Evolutionary conservation across 2,329 filamentous ascomycete species (phyloP).

Genomic region (Aotearoamyces nothofagi): DNA sequence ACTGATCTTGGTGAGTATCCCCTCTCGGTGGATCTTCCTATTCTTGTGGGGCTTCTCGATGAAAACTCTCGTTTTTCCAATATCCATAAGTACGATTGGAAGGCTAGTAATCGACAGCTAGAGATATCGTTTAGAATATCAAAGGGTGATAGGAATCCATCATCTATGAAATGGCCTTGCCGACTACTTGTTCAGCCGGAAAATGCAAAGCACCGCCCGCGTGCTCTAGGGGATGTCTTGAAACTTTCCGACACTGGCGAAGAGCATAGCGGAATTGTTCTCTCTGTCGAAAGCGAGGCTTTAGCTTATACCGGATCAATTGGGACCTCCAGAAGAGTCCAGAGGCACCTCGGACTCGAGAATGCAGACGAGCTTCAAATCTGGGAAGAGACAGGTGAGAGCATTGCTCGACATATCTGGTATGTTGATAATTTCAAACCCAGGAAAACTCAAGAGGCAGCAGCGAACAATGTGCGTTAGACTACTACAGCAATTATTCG

Average conservation of each 20-base stretch:
- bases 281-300: constrained; percentile 1
- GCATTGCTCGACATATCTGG: constrained; percentile 60
- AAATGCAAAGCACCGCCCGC: background rate
- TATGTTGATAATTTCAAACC: constrained; percentile 18
- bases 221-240: background rate
- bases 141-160: background rate
- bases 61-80: constrained; percentile 4
- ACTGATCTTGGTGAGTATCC: constrained; percentile 43
- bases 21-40: constrained; percentile 15
- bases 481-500: no score
- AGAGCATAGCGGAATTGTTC: constrained; percentile 2
- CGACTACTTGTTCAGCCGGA: background rate
- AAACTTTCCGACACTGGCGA: background rate
- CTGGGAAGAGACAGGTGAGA: constrained; percentile 58
- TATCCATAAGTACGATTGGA: constrained; percentile 4
- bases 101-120: background rate
- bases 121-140: constrained; percentile 6
- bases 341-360: constrained; percentile 1
- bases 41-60: constrained; percentile 9
- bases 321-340: background rate
- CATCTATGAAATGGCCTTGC: background rate
- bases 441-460: constrained; percentile 11
- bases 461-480: no score
- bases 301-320: constrained; percentile 1
- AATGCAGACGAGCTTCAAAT: constrained; percentile 22